Evolutionary conservation across 2,329 filamentous ascomycete species (phyloP).

Genomic region (Fusarium marasasianum): DNA sequence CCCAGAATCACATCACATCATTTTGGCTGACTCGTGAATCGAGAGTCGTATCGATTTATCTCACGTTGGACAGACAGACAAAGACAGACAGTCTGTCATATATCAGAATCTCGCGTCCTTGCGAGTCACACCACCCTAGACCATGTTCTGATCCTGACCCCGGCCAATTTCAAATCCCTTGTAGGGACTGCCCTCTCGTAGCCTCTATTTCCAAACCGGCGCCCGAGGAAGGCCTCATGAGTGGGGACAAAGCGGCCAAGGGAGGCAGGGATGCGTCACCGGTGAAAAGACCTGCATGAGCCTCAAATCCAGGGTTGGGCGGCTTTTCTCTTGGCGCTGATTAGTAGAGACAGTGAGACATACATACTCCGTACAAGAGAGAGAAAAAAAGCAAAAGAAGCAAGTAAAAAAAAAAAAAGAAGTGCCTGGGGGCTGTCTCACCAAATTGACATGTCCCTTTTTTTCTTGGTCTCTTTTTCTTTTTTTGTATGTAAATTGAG

Average conservation of each 20-base stretch:
- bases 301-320: constrained; percentile 18
- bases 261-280: constrained; percentile 15
- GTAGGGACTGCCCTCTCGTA: not conserved
- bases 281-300: constrained; percentile 32
- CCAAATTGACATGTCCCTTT: not conserved
- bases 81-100: not conserved
- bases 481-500: too few species aligned
- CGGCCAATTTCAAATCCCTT: not conserved
- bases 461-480: not conserved
- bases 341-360: not conserved
- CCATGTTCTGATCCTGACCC: not conserved
- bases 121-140: constrained; percentile 3
- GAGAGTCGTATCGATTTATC: not conserved
- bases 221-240: constrained; percentile 31
- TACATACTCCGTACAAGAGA: too few species aligned
- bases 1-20: not conserved
- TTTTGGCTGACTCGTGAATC: not conserved
- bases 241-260: constrained; percentile 3
- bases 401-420: not conserved
- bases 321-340: constrained; percentile 3
- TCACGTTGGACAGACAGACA: not conserved
- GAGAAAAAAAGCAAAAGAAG: not conserved
- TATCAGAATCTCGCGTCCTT: constrained; percentile 18
- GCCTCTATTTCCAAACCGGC: constrained; percentile 11
- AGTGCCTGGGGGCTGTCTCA: not conserved